phyloP scores from a whole-genome alignment of 352 stramenopile genomes.

The Phytophthora hibernalis region DNA sequence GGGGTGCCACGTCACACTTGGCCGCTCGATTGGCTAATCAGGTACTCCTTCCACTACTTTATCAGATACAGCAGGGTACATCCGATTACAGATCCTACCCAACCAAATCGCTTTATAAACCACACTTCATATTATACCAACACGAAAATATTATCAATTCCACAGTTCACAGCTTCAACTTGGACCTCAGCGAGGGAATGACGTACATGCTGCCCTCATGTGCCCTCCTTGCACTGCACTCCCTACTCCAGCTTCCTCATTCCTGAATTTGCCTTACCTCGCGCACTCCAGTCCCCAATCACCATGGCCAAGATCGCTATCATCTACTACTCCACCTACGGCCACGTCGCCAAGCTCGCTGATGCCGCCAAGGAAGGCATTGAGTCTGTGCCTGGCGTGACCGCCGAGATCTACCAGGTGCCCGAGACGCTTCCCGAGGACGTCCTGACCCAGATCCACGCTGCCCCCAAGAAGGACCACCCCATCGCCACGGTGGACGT shows the following conservation, averaged over 20 bases:
- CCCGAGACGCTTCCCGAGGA: conserved; percentile 27
- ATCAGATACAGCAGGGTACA: background rate
- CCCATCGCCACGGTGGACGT: conserved; percentile 29
- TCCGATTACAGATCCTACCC: background rate
- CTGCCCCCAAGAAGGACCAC: conserved; percentile 36
- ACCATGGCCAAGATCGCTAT: conserved; percentile 40
- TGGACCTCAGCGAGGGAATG: background rate
- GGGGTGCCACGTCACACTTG: conserved; percentile 24
- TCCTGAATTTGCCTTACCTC: conserved; percentile 26
- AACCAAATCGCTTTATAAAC: background rate
- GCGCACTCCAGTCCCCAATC: background rate
- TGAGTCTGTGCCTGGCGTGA: conserved; percentile 33
- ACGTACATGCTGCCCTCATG: background rate
- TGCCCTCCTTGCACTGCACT: conserved; percentile 8
- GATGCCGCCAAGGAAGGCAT: conserved; percentile 29
- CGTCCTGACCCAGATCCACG: conserved; percentile 19
- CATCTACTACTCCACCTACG: conserved; percentile 43
- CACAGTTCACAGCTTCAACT: conserved; percentile 14
- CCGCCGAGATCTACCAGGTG: conserved; percentile 33
- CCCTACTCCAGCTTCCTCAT: conserved; percentile 6
- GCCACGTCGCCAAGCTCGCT: conserved; percentile 29
- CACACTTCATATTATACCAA: background rate
- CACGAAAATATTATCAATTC: background rate
- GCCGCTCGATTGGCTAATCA: conserved; percentile 26
- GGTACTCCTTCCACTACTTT: background rate